Base-by-base conservation (phyloP, 805 yeast genomes). In the Metschnikowia dekortorum region DNA sequence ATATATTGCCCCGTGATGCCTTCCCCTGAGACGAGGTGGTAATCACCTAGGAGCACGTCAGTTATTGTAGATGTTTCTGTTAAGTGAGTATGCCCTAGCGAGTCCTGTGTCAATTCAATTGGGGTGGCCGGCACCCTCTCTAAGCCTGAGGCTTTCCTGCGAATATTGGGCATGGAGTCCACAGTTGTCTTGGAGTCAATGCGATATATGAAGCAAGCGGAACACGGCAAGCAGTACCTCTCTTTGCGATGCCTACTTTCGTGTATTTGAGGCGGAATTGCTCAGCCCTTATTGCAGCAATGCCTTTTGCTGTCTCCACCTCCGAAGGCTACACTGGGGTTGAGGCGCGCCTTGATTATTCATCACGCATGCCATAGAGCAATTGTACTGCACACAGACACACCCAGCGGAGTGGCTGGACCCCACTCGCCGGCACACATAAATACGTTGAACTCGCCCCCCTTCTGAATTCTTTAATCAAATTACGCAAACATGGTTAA, bases 401-500 rank as follows among this genome's bases (percentile, higher is more conserved):
- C 6, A 8, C 36, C 37, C 31, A 39, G 28, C 14, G 34, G 38
- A 36, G 39, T 30, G 41, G 13, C 44, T 35, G 41, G 45, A 28
- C 32, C 46, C 52, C 46, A 36, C 46, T 44, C 46, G 46, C 33
- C 46, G 40, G 36, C 16, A 28, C 40, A 37, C 35, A 38, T 46
- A 46, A 46, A 46, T 26, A n/a, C 22, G 37, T 29, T 14, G 38
- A 14, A 41, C 18, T 44, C 38, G 26, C 42, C 44, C 14, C 10
- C 39, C 47, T 35, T 22, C 35, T 32, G n/a, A 38, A 8, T 13
- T 33, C 28, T 13, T 3, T 34, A 11, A 14, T 16, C 41, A 28
- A 44, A 5, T 34, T 30, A 22, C 46, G 26, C 55, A 53, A 75
- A 62, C 66, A 81, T 81, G 84, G 84, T 81, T 57, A 80, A 80